These are phyloP conservation scores for Panicum miliaceum DNA, from an alignment of 176 grass and related monocot species.

Conservation along the genomic window DNA sequence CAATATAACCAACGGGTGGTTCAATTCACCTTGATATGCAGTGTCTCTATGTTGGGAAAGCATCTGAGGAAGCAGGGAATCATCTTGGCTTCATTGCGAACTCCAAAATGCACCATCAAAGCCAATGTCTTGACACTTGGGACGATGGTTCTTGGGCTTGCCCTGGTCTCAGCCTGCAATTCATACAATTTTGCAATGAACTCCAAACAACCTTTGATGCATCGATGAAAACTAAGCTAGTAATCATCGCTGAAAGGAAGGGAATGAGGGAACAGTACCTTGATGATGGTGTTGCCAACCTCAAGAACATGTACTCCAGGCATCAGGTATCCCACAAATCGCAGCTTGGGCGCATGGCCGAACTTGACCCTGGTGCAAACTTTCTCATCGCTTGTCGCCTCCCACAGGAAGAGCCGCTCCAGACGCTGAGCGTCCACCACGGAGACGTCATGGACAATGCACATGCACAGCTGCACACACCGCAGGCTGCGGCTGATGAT, in stretches of 20 bases:
- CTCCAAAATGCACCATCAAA: not conserved
- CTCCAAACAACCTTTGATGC: not conserved
- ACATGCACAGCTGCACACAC: not conserved
- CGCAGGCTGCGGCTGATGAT: slow-evolving; percentile 17
- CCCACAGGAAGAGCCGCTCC: not conserved
- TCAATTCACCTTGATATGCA: not conserved
- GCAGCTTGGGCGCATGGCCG: not conserved
- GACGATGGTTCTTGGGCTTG: not conserved
- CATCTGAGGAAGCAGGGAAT: slow-evolving; percentile 25
- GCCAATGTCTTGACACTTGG: not conserved
- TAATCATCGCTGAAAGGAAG: not conserved
- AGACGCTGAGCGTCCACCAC: not conserved
- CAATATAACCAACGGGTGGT: not conserved
- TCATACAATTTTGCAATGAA: not conserved
- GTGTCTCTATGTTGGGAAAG: slow-evolving; percentile 17
- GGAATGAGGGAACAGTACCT: not conserved
- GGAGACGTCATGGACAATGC: not conserved
- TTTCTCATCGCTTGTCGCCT: not conserved
- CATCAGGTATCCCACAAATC: not conserved
- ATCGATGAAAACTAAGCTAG: not conserved
- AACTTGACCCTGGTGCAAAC: not conserved
- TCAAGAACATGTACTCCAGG: not conserved
- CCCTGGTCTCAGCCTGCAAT: not conserved
- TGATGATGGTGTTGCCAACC: not conserved
- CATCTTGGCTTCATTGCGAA: slow-evolving; percentile 15